Evolutionary conservation across 352 stramenopile genomes (phyloP).

Genomic region (Pythium rishiriense): DNA sequence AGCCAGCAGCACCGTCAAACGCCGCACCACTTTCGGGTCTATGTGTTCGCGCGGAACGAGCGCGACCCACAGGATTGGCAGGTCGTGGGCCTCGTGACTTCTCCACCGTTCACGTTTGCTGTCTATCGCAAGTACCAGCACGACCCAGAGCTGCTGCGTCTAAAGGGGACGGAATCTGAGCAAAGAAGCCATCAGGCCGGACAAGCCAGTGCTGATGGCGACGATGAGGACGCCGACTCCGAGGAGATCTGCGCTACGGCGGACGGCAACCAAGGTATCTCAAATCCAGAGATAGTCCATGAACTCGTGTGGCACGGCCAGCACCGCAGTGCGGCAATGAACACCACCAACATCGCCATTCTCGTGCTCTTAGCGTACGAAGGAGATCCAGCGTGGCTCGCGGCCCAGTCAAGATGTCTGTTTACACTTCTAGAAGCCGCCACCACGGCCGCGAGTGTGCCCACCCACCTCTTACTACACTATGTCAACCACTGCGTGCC

Average conservation of each 20-base stretch:
- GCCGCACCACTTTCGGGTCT: slow-evolving; percentile 44
- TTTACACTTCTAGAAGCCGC: slow-evolving; percentile 5
- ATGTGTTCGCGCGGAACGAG: slow-evolving; percentile 25
- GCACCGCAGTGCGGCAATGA: slow-evolving; percentile 13
- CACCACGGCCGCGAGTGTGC: neutral
- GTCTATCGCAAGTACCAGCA: slow-evolving; percentile 37
- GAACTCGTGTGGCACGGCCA: slow-evolving; percentile 21
- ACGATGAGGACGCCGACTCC: neutral
- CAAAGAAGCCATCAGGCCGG: neutral
- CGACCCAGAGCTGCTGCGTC: slow-evolving; percentile 11
- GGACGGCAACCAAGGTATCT: neutral
- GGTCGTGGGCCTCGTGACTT: slow-evolving; percentile 31
- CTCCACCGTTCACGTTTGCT: slow-evolving; percentile 35
- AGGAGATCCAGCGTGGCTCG: slow-evolving; percentile 9
- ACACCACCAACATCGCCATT: slow-evolving; percentile 17
- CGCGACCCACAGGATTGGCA: slow-evolving; percentile 16
- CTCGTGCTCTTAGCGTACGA: slow-evolving; percentile 3
- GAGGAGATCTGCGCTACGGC: neutral
- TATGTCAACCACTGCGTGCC: slow-evolving; percentile 27
- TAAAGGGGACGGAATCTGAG: neutral
- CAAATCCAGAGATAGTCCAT: neutral
- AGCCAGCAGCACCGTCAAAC: slow-evolving; percentile 40
- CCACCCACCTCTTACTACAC: slow-evolving; percentile 16
- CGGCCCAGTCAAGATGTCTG: neutral
- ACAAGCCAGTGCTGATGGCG: neutral